phyloP scores from a whole-genome alignment of 2,329 filamentous ascomycete genomes.

The Rhytidhysteron rufulum region DNA sequence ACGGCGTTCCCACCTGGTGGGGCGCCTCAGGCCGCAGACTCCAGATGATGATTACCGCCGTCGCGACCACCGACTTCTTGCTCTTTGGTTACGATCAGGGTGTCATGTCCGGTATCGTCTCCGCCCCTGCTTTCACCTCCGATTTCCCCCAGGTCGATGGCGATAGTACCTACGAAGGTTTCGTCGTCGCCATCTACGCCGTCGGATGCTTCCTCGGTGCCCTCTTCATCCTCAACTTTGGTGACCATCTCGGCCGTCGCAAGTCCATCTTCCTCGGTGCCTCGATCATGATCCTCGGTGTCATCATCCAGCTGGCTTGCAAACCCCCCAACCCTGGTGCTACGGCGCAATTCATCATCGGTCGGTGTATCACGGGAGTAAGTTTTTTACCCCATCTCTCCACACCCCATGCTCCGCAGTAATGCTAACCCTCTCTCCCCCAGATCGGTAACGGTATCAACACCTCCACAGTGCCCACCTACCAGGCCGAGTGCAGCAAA shows the following conservation, averaged over 20 bases:
- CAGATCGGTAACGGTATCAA: slow-evolving; percentile 49
- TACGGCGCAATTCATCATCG: slow-evolving; percentile 45
- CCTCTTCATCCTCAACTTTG: slow-evolving; percentile 44
- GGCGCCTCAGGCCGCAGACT: slow-evolving; percentile 25
- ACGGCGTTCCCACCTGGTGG: slow-evolving; percentile 26
- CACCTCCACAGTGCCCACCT: slow-evolving; percentile 50
- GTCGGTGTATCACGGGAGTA: slow-evolving; percentile 47
- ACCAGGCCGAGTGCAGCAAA: slow-evolving; percentile 49
- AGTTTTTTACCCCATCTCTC: slow-evolving; percentile 48
- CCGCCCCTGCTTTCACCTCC: slow-evolving; percentile 58
- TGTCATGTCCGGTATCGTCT: slow-evolving; percentile 66
- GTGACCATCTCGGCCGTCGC: slow-evolving; percentile 57
- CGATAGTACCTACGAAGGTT: background rate
- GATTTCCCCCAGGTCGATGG: background rate
- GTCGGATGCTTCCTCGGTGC: slow-evolving; percentile 43
- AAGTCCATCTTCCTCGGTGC: slow-evolving; percentile 59
- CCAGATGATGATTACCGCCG: slow-evolving; percentile 35
- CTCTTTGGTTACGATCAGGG: slow-evolving; percentile 61
- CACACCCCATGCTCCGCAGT: slow-evolving; percentile 44
- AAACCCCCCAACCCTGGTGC: slow-evolving; percentile 45
- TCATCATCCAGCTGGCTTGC: slow-evolving; percentile 61
- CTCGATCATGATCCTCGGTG: slow-evolving; percentile 56
- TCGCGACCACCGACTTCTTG: slow-evolving; percentile 46
- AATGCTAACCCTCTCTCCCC: background rate
- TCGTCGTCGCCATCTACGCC: background rate